Conservation (phyloP, 2,329 filamentous ascomycete genomes). For the Hypoxylon sp. region DNA sequence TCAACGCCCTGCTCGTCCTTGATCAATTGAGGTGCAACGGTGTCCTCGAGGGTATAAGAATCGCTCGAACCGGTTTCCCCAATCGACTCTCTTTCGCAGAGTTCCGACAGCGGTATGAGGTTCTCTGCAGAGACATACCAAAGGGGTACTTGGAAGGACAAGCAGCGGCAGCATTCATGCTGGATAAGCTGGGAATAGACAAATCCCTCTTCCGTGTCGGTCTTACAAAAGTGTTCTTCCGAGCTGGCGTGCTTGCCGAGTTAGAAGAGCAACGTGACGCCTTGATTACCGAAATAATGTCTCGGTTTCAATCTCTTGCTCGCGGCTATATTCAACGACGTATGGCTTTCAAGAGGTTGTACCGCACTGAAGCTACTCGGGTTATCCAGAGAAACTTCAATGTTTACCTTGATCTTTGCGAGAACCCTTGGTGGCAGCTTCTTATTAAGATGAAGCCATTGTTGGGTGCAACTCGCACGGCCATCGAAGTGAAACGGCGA, state of each 20-base stretch:
- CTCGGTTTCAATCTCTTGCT: slow-evolving; percentile 91
- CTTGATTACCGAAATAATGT: slow-evolving; percentile 94
- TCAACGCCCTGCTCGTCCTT: slow-evolving; percentile 91
- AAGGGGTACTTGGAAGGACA: slow-evolving; percentile 94
- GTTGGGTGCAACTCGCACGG: slow-evolving; percentile 90
- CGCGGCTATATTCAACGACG: slow-evolving; percentile 91
- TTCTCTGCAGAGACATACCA: slow-evolving; percentile 89
- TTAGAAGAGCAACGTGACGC: slow-evolving; percentile 95
- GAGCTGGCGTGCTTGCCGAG: slow-evolving; percentile 94
- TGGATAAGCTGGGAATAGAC: slow-evolving; percentile 90
- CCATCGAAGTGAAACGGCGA: slow-evolving; percentile 92
- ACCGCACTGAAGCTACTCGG: slow-evolving; percentile 92
- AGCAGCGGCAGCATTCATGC: slow-evolving; percentile 84
- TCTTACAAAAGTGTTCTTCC: slow-evolving; percentile 97
- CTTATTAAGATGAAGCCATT: slow-evolving; percentile 96
- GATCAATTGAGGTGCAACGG: slow-evolving; percentile 99
- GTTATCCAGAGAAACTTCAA: slow-evolving; percentile 97
- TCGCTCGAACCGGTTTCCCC: slow-evolving; percentile 96
- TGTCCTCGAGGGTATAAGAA: slow-evolving; percentile 98
- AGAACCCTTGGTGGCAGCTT: slow-evolving; percentile 97
- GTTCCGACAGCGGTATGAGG: slow-evolving; percentile 95
- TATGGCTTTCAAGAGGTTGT: slow-evolving; percentile 91
- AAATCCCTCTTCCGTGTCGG: slow-evolving; percentile 91
- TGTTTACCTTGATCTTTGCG: slow-evolving; percentile 88
- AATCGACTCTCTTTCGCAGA: slow-evolving; percentile 93